Base-by-base conservation (phyloP, 108 stramenopile genomes). In the Fragilariopsis cylindrus region DNA sequence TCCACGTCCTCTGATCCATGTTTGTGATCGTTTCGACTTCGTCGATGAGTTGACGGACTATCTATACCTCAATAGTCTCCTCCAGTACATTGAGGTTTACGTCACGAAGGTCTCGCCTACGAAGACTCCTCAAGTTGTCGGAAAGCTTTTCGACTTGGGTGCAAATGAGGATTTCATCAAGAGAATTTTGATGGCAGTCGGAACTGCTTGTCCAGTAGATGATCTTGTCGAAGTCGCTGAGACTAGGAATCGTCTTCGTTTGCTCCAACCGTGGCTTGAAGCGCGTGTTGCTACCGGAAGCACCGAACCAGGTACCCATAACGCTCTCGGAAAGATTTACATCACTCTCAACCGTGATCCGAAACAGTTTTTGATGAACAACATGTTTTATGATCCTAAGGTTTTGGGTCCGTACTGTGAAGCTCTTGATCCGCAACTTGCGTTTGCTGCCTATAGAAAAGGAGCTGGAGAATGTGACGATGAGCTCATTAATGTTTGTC, bases 311-410 rank as follows among this genome's bases (percentile, higher is more conserved):
- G 98, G 97, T 62, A 98, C 98, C 13, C 99, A 99, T 96, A 99
- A 99, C 72, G 98, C 98, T 53, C 91, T 99, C 43, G 99, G 99
- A 76, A 99, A 99, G 98, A 99, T 99, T 86, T 99, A 99, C 92
- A 95, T 99, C 56, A 97, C 97, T 40, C 85, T 98, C 71, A 99
- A 99, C 87, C 91, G 94, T 69, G 99, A 99, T 74, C 98, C 99
- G 9, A 93, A 96, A 82, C 87, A 94, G 15, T 99, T 98, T 87
- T 84, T 99, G 76, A 74, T 91, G 42, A 99, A 99, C 93, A 99
- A 99, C 89, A 98, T 98, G 96, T 99, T 99, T 78, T 99, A 99
- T 88, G 98, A 99, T 73, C 98, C 99, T 16, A 93, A 93, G 74
- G 99, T 98, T 47, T 81, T 99, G 46, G 99, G 99, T 71, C 92